Evolutionary conservation across 768 basidiomycete genomes (phyloP).

Genomic region (Scleroderma citrinum): DNA sequence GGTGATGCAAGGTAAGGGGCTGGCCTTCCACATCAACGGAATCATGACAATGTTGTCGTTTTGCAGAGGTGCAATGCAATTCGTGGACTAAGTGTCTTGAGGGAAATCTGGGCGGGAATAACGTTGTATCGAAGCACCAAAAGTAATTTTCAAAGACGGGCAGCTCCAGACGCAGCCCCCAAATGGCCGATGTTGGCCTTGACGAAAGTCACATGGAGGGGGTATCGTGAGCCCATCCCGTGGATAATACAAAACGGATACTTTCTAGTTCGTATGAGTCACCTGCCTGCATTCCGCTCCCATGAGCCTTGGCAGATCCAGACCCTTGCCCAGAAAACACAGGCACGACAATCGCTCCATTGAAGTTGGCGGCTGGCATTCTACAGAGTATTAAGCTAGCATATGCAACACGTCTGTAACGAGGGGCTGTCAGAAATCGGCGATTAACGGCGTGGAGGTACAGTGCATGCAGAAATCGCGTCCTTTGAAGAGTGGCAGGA

Average conservation of each 20-base stretch:
- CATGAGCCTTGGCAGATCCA: conserved; percentile 55
- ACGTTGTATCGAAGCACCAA: conserved; percentile 54
- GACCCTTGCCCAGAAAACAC: conserved; percentile 57
- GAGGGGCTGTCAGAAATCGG: no score
- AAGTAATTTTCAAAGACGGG: conserved; percentile 63
- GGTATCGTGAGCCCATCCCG: conserved; percentile 35
- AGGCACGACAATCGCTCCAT: conserved; percentile 30
- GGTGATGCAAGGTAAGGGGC: conserved; percentile 40
- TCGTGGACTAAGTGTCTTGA: conserved; percentile 49
- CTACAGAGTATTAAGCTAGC: no score
- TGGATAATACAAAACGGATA: conserved; percentile 49
- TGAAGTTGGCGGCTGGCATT: conserved; percentile 2
- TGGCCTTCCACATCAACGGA: conserved; percentile 38
- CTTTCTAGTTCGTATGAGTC: conserved; percentile 62
- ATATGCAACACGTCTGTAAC: no score
- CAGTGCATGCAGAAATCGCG: no score
- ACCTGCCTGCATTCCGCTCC: conserved; percentile 67
- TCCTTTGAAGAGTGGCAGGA: no score
- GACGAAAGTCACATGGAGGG: conserved; percentile 60
- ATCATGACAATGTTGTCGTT: conserved; percentile 45
- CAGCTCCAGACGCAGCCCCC: conserved; percentile 71
- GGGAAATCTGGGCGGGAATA: conserved; percentile 58
- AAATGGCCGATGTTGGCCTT: conserved; percentile 74
- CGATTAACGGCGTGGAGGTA: no score
- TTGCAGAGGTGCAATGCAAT: conserved; percentile 45